These are phyloP conservation scores for Spiromyces aspiralis DNA, from an alignment of 371 early-diverging fungal species.

Conservation along the genomic window DNA sequence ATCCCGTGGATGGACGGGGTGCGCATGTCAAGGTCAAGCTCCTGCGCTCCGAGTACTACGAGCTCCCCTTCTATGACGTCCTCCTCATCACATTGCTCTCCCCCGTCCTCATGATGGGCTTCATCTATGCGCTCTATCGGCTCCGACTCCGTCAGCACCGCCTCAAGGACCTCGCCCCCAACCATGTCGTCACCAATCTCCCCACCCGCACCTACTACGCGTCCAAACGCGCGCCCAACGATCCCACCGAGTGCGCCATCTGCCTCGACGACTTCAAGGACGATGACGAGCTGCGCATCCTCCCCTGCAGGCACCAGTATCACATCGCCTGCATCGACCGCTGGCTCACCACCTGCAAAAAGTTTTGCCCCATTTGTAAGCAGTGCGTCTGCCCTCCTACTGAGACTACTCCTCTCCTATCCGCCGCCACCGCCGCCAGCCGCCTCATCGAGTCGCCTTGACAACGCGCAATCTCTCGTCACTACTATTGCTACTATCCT, in stretches of 20 bases:
- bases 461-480: no score
- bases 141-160: conserved; percentile 40
- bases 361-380: conserved; percentile 69
- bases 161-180: conserved; percentile 44
- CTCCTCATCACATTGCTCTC: conserved; percentile 48
- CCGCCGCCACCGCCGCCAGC: background rate
- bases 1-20: background rate
- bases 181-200: conserved; percentile 40
- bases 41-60: conserved; percentile 25
- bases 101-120: conserved; percentile 46
- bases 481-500: no score
- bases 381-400: conserved; percentile 36
- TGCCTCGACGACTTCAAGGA: conserved; percentile 81
- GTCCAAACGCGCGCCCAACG: conserved; percentile 32
- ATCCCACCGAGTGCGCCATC: conserved; percentile 72
- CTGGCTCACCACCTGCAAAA: conserved; percentile 66
- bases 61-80: conserved; percentile 46
- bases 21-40: conserved; percentile 10
- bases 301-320: conserved; percentile 85
- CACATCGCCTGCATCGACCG: conserved; percentile 82
- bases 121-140: conserved; percentile 48
- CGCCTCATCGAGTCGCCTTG: no score
- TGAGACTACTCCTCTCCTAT: conserved; percentile 17
- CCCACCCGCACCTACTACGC: conserved; percentile 37
- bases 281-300: conserved; percentile 53